A percentile compares a stretch with the other conserved stretches of the same genome.
These are phyloP conservation scores for Sclerospora graminicola DNA, from an alignment of 352 stramenopile genomes.

Conservation along the genomic window DNA sequence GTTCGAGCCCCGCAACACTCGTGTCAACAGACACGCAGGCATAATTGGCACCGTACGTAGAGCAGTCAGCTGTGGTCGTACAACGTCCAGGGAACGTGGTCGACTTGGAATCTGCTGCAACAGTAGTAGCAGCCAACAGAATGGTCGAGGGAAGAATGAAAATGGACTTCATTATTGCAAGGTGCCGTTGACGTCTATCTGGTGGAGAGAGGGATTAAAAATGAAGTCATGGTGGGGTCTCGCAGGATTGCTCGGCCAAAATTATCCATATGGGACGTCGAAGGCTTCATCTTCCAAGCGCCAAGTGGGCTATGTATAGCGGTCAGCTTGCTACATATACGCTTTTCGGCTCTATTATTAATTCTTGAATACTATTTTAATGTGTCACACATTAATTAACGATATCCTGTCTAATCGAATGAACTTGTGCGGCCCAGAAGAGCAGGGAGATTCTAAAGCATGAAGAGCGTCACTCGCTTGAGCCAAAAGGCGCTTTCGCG, in stretches of 20 bases:
- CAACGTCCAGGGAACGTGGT: constrained; percentile 48
- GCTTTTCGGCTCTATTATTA: no score
- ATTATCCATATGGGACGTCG: no score
- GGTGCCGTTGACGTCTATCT: no score
- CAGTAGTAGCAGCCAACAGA: constrained; percentile 7
- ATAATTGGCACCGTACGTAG: constrained; percentile 41
- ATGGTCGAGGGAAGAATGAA: constrained; percentile 9
- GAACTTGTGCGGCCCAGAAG: constrained; percentile 14
- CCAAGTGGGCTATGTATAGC: no score
- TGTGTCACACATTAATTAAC: no score
- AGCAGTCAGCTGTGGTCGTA: constrained; percentile 36
- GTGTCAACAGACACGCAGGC: constrained; percentile 65
- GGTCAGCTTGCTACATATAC: no score
- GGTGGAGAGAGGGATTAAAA: no score
- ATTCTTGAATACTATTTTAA: no score
- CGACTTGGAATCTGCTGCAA: constrained; percentile 18
- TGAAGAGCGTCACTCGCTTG: constrained; percentile 30
- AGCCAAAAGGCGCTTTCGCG: constrained; percentile 23
- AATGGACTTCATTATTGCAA: constrained; percentile 13
- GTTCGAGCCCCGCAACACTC: constrained; percentile 38
- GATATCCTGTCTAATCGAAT: constrained; percentile 14
- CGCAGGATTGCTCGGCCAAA: no score
- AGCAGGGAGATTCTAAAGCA: background rate
- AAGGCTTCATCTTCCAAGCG: no score
- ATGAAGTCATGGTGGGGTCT: no score